Evolutionary conservation across 2,329 filamentous ascomycete genomes (phyloP).

Genomic region (Phialophora tarda): DNA sequence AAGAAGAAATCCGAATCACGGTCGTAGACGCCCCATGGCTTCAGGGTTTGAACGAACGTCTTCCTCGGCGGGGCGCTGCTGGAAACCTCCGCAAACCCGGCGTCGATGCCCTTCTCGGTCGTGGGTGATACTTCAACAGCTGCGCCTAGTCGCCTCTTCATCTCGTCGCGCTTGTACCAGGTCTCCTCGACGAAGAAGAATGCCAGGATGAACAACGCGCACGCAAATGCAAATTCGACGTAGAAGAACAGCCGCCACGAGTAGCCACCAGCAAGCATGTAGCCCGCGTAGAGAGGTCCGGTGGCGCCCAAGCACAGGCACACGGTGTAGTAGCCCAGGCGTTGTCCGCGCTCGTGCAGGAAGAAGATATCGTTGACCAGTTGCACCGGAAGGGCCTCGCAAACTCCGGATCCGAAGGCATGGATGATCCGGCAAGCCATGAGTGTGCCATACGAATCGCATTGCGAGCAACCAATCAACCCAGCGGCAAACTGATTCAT

Average conservation of each 20-base stretch:
- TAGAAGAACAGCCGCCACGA: slow-evolving; percentile 68
- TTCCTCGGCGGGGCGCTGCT: slow-evolving; percentile 47
- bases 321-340: slow-evolving; percentile 66
- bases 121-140: slow-evolving; percentile 14
- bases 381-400: slow-evolving; percentile 55
- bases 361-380: slow-evolving; percentile 58
- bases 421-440: slow-evolving; percentile 53
- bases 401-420: slow-evolving; percentile 53
- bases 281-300: slow-evolving; percentile 64
- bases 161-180: slow-evolving; percentile 50
- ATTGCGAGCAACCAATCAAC: slow-evolving; percentile 51
- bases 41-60: slow-evolving; percentile 51
- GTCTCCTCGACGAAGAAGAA: slow-evolving; percentile 68
- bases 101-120: slow-evolving; percentile 31
- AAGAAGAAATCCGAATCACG: slow-evolving; percentile 53
- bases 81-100: slow-evolving; percentile 45
- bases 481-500: slow-evolving; percentile 48
- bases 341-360: slow-evolving; percentile 54
- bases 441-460: slow-evolving; percentile 48
- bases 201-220: slow-evolving; percentile 51
- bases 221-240: slow-evolving; percentile 62
- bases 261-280: slow-evolving; percentile 64
- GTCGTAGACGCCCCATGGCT: slow-evolving; percentile 53
- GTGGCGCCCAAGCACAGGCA: slow-evolving; percentile 37
- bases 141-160: slow-evolving; percentile 28